Evolutionary conservation across 176 grass and related monocot species (phyloP).

Genomic region (Eragrostis nindensis): DNA sequence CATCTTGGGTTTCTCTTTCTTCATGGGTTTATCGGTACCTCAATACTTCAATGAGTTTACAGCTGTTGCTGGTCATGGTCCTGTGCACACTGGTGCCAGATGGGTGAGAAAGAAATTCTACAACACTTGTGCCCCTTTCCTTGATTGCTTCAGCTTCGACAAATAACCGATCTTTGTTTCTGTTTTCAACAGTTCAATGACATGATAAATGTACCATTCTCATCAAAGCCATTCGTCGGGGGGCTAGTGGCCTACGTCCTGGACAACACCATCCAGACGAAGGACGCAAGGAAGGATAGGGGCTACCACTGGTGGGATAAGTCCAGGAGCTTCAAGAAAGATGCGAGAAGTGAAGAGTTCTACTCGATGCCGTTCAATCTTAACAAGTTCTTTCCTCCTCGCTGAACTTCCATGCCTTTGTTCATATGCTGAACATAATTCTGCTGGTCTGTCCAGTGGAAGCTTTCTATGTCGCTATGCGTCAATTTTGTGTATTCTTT

Average conservation of each 20-base stretch:
- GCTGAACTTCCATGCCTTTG: background rate
- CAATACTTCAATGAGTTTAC: conserved; percentile 98
- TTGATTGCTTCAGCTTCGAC: background rate
- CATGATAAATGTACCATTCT: conserved; percentile 90
- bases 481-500: conserved; percentile 48
- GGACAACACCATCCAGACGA: conserved; percentile 65
- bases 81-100: conserved; percentile 81
- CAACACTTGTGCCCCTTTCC: background rate
- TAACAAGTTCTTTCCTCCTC: conserved; percentile 74
- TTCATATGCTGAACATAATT: conserved; percentile 23
- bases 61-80: conserved; percentile 74
- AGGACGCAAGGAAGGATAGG: conserved; percentile 70
- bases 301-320: conserved; percentile 90
- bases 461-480: conserved; percentile 8
- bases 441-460: conserved; percentile 27
- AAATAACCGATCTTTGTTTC: background rate
- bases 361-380: conserved; percentile 84
- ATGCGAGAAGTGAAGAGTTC: conserved; percentile 80
- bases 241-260: conserved; percentile 83
- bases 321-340: conserved; percentile 72
- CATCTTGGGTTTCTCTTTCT: conserved; percentile 86
- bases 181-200: conserved; percentile 76
- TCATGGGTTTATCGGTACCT: conserved; percentile 91
- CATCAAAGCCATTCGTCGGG: conserved; percentile 79
- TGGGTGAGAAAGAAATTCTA: conserved; percentile 54